Evolutionary conservation across 306 rosid genomes (phyloP), one percentile per base, ranked within the genome.

Genomic region (Quercus aquifolioides): DNA sequence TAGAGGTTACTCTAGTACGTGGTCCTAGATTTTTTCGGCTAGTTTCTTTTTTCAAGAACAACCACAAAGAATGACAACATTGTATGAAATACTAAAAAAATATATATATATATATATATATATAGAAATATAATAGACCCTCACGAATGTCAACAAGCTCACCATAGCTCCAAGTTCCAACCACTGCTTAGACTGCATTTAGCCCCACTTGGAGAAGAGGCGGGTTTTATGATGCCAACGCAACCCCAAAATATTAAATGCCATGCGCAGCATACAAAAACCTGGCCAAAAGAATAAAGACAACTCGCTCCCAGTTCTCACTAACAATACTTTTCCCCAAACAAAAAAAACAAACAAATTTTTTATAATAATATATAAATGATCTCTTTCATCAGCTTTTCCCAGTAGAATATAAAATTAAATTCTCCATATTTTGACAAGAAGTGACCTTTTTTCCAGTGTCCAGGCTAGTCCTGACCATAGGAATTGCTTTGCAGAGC

Each of bases 101-200:
- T 4, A 30, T 31, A 4, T 33, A 33, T 33, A 41, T 41, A 41
- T 41, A 38, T 38, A 33, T 33, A 33, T 33, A 6, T 6, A 35
- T 35, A 35, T 35, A 6, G 10, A 2, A 7, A 38, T 7, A 41
- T 19, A 38, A 43, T 5, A 41, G 90, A 70, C 31, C 20, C 4
- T 79, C 85, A 78, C 85, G 68, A 81, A 64, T 74, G 81, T 85
- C 85, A 77, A 86, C 74, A 80, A 86, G 79, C 41, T 21, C 76
- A 46, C 55, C 38, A 51, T 81, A 81, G 90, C 85, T 89, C 52
- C 96, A 89, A 91, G 94, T 91, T 89, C 92, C 91, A 88, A 91
- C 83, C 89, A 65, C 79, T 78, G 85, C 78, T 64, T 58, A 74
- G 73, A 76, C 77, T 78, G 83, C 83, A 51, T 51, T 28, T 67